Evolutionary conservation across 2,329 filamentous ascomycete genomes (phyloP), one percentile per base, ranked within the genome.

Genomic region (Colletotrichum sp.): DNA sequence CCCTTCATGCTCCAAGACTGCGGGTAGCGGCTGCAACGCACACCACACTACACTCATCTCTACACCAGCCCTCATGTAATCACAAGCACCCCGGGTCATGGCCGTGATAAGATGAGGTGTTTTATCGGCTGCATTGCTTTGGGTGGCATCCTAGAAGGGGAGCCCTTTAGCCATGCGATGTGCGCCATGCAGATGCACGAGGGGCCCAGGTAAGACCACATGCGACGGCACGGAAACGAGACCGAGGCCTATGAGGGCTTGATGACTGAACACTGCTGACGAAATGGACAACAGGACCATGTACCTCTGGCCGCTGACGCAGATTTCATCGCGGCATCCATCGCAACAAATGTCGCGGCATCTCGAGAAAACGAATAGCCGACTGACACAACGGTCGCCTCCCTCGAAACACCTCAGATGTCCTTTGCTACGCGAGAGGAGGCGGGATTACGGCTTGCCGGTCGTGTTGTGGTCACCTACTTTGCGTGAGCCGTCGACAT

Each of bases 11-110:
- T 34, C 34, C 63, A 71, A 43, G 18, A 66, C 61, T 7, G 7
- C 24, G 61, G 48, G 24, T 59, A 13, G 48, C 32, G 69, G 69
- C 32, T 58, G n/a, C 26, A 28, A 28, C 55, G 26, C 24, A 28
- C 24, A 18, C 21, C 55, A 26, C 55, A 58, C 24, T 0, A 26
- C 55, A 58, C 24, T 0, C 38, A 48, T n/a, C 38, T 48, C 38
- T 0, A 48, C 18, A 48, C 0, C 38, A 26, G 18, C 9, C 18
- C n/a, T 21, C 34, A 43, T 14, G 32, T 16, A 63, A 32, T 24
- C 30, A 38, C 32, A 36, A 13, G 7, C 16, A 24, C 12, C 58
- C 34, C 43, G 26, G 18, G 16, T 18, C 38, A 26, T n/a, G 28
- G 4, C 34, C 3, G 34, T 7, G 38, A 69, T n/a, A 56, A 73